These are phyloP conservation scores for Ilyonectria sp. DNA, from an alignment of 2,329 filamentous ascomycete genomes.

Conservation along the genomic window DNA sequence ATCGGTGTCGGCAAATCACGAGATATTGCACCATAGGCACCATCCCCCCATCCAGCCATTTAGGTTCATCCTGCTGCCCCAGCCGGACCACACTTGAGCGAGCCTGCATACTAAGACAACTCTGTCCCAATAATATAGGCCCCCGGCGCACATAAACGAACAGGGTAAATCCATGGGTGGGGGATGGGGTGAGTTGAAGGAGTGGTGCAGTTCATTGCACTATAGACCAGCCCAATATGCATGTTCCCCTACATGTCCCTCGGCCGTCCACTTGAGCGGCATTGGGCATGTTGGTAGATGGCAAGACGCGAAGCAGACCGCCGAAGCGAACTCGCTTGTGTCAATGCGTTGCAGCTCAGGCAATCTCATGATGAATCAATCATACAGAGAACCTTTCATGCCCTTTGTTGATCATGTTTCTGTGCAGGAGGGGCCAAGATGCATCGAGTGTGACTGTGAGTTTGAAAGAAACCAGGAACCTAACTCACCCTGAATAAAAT, in stretches of 20 bases:
- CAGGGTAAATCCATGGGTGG: constrained; percentile 37
- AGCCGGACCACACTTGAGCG: constrained; percentile 40
- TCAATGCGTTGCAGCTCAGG: constrained; percentile 27
- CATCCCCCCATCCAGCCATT: constrained; percentile 59
- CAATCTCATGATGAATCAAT: constrained; percentile 17
- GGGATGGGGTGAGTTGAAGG: constrained; percentile 25
- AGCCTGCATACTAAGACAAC: constrained; percentile 41
- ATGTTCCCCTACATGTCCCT: constrained; percentile 29
- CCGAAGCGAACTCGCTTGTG: constrained; percentile 7
- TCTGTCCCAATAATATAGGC: constrained; percentile 41
- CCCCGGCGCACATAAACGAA: constrained; percentile 34
- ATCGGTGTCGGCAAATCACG: constrained; percentile 63
- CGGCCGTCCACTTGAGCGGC: constrained; percentile 41
- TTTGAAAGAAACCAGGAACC: constrained; percentile 12
- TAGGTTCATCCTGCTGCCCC: constrained; percentile 40
- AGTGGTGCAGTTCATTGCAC: constrained; percentile 35
- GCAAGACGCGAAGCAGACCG: constrained; percentile 9
- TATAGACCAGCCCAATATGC: constrained; percentile 31
- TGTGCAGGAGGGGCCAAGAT: background rate
- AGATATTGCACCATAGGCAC: constrained; percentile 73
- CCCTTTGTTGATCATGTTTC: background rate
- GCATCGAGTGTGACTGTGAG: background rate
- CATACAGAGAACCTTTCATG: constrained; percentile 13
- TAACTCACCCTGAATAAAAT: constrained; percentile 67
- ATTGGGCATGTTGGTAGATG: constrained; percentile 27